Conservation (phyloP, 441 rosid genomes). For the Hura crepitans region DNA sequence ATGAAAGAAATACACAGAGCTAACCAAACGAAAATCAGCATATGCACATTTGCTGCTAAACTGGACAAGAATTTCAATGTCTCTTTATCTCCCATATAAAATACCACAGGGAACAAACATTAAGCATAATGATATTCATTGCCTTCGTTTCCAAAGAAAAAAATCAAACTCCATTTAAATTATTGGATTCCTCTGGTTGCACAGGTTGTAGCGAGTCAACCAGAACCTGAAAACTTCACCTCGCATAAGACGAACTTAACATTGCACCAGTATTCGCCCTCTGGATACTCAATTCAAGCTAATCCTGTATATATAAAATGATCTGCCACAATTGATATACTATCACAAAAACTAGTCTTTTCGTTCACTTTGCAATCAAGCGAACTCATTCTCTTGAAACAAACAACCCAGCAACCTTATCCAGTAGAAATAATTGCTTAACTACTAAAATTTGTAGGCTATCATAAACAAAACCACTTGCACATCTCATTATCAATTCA, state of each 20-base stretch:
- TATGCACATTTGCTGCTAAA: background rate
- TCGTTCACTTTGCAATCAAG: conserved; percentile 1
- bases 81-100: background rate
- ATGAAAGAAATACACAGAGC: background rate
- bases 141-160: background rate
- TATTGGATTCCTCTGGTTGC: too few species aligned
- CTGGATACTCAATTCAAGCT: background rate
- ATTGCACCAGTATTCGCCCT: background rate
- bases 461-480: background rate
- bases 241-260: background rate
- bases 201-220: too few species aligned
- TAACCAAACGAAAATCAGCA: background rate
- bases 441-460: background rate
- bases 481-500: background rate
- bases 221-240: background rate
- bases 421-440: background rate
- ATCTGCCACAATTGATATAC: background rate
- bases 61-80: background rate
- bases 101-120: background rate
- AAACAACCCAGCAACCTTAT: conserved; percentile 11
- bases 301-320: background rate
- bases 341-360: background rate
- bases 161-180: background rate
- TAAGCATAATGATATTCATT: background rate
- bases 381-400: background rate